Base-by-base conservation (phyloP, 495 filamentous ascomycete species). In the Penicillium diatomitis region DNA sequence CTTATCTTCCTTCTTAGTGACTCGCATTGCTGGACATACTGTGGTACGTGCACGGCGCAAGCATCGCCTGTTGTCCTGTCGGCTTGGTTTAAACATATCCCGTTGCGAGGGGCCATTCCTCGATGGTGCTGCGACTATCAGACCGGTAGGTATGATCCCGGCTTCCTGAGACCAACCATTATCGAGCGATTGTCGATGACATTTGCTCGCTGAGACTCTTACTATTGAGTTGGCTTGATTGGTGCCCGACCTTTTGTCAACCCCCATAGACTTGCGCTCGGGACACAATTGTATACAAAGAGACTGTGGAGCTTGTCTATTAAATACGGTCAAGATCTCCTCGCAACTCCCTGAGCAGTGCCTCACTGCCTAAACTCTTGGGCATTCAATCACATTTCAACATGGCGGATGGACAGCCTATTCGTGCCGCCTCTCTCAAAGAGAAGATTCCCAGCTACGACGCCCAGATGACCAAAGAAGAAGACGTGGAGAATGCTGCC, bases 401-500 rank as follows among this genome's bases (percentile, higher is more conserved):
- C 12, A 46, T 46, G 44, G 35, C 44, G 11, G 44, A 37, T 28
- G 44, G 31, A 4, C 32, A 37, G 8, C 12, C 28, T 27, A 38
- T 46, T n/a, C 8, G 34, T 8, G 30, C 38, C 12, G 31, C 38
- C 34, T 41, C 40, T n/a, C 31, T 29, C 27, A 33, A 51, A 37
- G 33, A 42, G n/a, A 47, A 53, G 35, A 10, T 27, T 12, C 43
- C 32, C n/a, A 37, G 42, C 37, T 36, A 43, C 20, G 33, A 50
- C 43, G 34, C 42, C 29, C 41, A 50, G 38, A 39, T 52, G 35
- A 41, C 40, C 40, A 41, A 41, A 41, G 40, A 41, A 32, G 41
- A 11, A 32, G 44, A 51, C 38, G 37, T 51, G 37, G 49, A 51
- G 32, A 42, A 34, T 27, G 49, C 43, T 47, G 41, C 38, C 40